Evolutionary conservation across 306 rosid genomes (phyloP), one percentile per base, ranked within the genome.

Genomic region (Chamaecrista fasciculata): DNA sequence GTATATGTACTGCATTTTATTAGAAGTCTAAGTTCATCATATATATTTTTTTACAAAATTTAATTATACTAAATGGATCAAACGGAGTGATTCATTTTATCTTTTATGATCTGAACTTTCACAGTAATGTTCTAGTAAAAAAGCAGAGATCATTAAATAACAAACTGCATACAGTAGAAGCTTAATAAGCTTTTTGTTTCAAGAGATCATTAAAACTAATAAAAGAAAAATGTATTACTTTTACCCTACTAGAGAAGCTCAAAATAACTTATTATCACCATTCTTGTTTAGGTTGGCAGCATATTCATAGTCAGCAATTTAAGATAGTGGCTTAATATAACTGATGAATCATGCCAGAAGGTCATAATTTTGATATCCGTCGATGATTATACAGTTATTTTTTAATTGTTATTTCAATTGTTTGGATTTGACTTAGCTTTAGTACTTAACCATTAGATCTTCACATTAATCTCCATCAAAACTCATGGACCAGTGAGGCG

Each of bases 31-130:
- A 43, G 21, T 50, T 49, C 16, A 15, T 20, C 37, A 20, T 34
- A 42, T 12, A 12, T 42, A 42, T 14, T 3, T 42, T 12, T 12
- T 19, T 39, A 23, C 40, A 2, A 7, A 10, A 24, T 14, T 19
- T n/a, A n/a, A 31, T 59, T 42, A 53, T 62, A 55, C 68, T 61
- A 66, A 65, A 40, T 40, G 57, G 24, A 73, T 51, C 31, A 20
- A 18, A 36, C 11, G 48, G 66, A 37, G 48, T 1, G 63, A 63
- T 20, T 51, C 7, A 15, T 18, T 63, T 40, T 37, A 39, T 23
- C 42, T 25, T 53, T 7, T 39, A 19, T 12, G 24, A 31, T 4
- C 42, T 47, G 43, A 56, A 73, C n/a, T 5, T 63, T 25, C 47
- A 34, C 16, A 24, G 66, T 53, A 43, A 21, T 37, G 11, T 43